These are phyloP conservation scores for Acanthamoeba sp. DNA, from an alignment of 208 protist genomes.

Conservation along the genomic window DNA sequence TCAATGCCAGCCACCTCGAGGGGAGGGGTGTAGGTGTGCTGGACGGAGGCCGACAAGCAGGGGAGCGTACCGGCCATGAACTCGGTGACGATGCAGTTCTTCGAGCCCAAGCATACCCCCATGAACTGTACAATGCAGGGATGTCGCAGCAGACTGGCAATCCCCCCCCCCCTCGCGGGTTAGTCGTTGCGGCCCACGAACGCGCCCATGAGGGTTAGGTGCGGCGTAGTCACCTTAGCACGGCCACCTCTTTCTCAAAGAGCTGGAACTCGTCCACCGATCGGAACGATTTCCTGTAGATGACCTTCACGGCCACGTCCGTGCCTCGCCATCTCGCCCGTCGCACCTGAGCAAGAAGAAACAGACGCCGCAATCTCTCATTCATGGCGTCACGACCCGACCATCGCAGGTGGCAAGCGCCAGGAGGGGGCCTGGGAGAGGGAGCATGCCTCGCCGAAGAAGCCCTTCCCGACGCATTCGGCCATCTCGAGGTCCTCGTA, in stretches of 20 bases:
- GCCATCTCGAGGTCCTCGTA: slow-evolving; percentile 40
- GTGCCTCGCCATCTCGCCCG: slow-evolving; percentile 5
- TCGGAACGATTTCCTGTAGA: slow-evolving; percentile 8
- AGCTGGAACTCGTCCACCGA: background rate
- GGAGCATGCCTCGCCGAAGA: background rate
- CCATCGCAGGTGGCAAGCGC: background rate
- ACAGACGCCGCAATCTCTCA: too few species aligned
- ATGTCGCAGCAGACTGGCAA: slow-evolving; percentile 14
- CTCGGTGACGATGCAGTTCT: slow-evolving; percentile 37
- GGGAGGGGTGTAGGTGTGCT: too few species aligned
- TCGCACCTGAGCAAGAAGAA: background rate
- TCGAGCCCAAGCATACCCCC: background rate
- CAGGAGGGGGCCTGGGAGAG: background rate
- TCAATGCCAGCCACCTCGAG: too few species aligned
- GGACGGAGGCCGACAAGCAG: background rate
- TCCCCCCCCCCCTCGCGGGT: too few species aligned
- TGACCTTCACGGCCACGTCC: slow-evolving; percentile 34
- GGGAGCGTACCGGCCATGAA: slow-evolving; percentile 5
- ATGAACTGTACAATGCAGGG: slow-evolving; percentile 61
- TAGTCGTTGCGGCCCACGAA: too few species aligned
- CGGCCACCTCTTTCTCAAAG: slow-evolving; percentile 20
- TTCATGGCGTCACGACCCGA: too few species aligned
- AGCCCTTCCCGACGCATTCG: slow-evolving; percentile 32
- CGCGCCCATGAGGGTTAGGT: background rate
- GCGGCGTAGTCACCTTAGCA: background rate